Base-by-base conservation (phyloP, 2,329 filamentous ascomycete species). In the Mycosphaerella sp. region DNA sequence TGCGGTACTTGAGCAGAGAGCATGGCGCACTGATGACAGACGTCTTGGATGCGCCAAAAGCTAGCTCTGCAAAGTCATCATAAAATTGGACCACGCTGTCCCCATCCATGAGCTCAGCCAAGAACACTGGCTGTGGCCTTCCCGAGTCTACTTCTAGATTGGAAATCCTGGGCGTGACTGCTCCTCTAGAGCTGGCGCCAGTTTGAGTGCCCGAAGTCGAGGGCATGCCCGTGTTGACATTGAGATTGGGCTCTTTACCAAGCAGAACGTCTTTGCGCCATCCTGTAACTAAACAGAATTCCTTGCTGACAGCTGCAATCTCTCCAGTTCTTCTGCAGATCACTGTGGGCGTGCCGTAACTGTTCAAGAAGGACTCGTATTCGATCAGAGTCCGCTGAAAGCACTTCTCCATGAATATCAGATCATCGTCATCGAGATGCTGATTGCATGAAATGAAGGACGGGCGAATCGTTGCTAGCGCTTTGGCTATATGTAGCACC, bases 331-430 rank as follows among this genome's bases (percentile, higher is more conserved):
- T 82, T 42, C 93, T 83, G 64, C 89, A 94, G 21, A 97, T 88
- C 52, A 98, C 82, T 0, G 90, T 95, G 0, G 93, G 93, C 3
- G 89, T 94, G 35, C 89, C 89, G 54, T 86, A 89, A 57, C 89
- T 84, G 51, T 87, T 83, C 74, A 96, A 86, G 59, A 94, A 93
- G 58, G 95, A 89, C 66, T 97, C 89, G 63, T 95, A 94, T 66
- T 95, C 89, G 64, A 89, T 89, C 9, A 97, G 76, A 0, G 89
- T 94, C 34, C 93, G 82, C 70, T 98, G 93, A 66, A 97, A 89
- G 64, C 87, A 94, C 71, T 95, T 95, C 69, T 98, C 93, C 86
- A 95, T 95, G 68, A 97, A 96, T 17, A 98, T 84, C 25, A 97
- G 75, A 68, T 98, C 93, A 63, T 93, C 85, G 14, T 84, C 78